phyloP scores from a whole-genome alignment of 345 rosid species.

The Arabidopsis arenosa region DNA sequence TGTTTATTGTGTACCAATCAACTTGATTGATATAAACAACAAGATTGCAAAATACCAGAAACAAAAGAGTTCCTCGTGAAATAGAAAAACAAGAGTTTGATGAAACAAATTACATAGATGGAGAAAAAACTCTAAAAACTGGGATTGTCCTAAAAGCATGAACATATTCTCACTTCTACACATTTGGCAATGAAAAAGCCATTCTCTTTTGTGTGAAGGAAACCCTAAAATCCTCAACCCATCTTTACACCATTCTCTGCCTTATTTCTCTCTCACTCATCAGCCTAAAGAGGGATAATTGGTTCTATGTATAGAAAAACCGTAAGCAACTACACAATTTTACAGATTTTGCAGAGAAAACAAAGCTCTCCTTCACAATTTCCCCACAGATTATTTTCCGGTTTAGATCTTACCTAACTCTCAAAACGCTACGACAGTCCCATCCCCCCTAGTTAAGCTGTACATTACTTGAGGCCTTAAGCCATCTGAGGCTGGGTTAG shows the following conservation, averaged over 20 bases:
- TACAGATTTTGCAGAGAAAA: conserved; percentile 64
- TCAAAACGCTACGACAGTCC: conserved; percentile 51
- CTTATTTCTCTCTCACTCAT: conserved; percentile 45
- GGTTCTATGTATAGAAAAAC: conserved; percentile 55
- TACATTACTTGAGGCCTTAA: conserved; percentile 42
- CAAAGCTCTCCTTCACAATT: conserved; percentile 43
- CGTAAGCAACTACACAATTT: conserved; percentile 69
- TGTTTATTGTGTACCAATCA: conserved; percentile 24
- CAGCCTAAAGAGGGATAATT: conserved; percentile 46
- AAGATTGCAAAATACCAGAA: not conserved
- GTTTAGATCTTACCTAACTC: conserved; percentile 53
- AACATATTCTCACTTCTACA: conserved; percentile 56
- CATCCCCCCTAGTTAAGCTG: conserved; percentile 46
- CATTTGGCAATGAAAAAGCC: conserved; percentile 44
- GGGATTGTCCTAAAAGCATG: conserved; percentile 46
- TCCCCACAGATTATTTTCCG: conserved; percentile 50
- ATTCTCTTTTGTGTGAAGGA: conserved; percentile 52
- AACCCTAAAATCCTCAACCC: conserved; percentile 50
- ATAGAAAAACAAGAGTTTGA: conserved; percentile 24
- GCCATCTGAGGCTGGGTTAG: conserved; percentile 37
- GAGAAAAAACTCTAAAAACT: conserved; percentile 47
- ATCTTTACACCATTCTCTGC: conserved; percentile 59
- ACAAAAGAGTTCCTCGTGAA: conserved; percentile 32
- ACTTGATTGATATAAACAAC: not conserved
- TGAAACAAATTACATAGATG: conserved; percentile 52